These are phyloP conservation scores for Colletotrichum karsti DNA, from an alignment of 2,329 filamentous ascomycete species.

Conservation along the genomic window DNA sequence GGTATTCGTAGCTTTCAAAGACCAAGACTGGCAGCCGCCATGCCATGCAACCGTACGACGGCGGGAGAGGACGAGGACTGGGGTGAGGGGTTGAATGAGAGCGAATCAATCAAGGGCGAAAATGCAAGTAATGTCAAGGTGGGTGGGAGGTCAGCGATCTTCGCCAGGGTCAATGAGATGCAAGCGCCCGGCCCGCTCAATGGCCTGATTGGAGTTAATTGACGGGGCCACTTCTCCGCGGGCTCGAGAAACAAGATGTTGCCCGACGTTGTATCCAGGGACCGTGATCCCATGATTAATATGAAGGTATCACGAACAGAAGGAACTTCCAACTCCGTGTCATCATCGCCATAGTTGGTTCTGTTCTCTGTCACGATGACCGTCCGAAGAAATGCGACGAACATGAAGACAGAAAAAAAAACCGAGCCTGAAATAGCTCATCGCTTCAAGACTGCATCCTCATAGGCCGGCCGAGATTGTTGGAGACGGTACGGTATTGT, in stretches of 20 bases:
- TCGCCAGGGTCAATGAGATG: slow-evolving; percentile 19
- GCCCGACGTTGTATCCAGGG: background rate
- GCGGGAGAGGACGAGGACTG: background rate
- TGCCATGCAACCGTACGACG: slow-evolving; percentile 16
- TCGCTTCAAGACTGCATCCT: slow-evolving; percentile 1
- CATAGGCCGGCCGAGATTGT: background rate
- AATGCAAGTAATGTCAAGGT: slow-evolving; percentile 22
- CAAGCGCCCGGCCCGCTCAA: slow-evolving; percentile 28
- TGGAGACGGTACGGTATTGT: background rate
- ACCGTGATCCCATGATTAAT: background rate
- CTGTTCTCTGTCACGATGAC: no score
- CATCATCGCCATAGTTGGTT: no score
- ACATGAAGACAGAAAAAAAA: no score
- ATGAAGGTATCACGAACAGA: no score
- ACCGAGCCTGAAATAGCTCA: slow-evolving; percentile 18
- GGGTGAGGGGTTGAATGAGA: background rate
- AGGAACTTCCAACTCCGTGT: background rate
- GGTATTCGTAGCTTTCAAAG: slow-evolving; percentile 11
- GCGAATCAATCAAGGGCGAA: slow-evolving; percentile 15
- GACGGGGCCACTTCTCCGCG: background rate
- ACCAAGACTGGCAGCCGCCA: slow-evolving; percentile 25
- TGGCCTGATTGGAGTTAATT: background rate
- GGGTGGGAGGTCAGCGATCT: slow-evolving; percentile 18
- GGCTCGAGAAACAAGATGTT: background rate
- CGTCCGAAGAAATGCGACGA: no score